Base-by-base conservation (phyloP, 2,329 filamentous ascomycete species). In the Penicillium sp. region DNA sequence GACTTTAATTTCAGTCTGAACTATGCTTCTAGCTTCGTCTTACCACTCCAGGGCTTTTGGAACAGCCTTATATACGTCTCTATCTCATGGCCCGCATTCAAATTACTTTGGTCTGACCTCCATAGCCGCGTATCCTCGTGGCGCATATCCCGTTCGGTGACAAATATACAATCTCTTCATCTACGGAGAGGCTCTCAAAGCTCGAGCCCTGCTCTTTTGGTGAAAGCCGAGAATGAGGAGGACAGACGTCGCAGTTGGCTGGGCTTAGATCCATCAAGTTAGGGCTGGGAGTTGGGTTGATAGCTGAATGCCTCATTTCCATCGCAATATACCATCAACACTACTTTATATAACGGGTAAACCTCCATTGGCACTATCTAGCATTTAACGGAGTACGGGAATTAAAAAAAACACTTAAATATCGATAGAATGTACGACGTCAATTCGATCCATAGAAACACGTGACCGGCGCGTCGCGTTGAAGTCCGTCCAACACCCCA, bases 31-130 rank as follows among this genome's bases (percentile, higher is more conserved):
- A 85, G 88, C 0, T 81, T 90, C 38, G 89, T 94, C 1, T 80
- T 95, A 9, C 90, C 90, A 0, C 80, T 91, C 0, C 90, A 95
- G 69, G 90, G 90, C 0, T 89, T 92, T 66, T 94, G 90, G 89
- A 95, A 95, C 69, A 84, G 86, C 17, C 72, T 89, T 55, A 90
- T 95, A 62, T 95, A 94, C 72, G 74, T 85, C 16, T 80, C 83
- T 11, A 90, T 88, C 1, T 90, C 87, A 6, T 84, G 85, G 79
- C 73, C 82, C 47, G 86, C 86, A 0, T 86, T 85, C 67, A 81
- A 80, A 67, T 43, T 42, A 16, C 47, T 62, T 9, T 62, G 60
- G 58, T 42, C 36, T 14, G 41, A 60, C 33, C 40, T 61, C 5
- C 45, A 19, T 53, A 42, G n/a, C 8, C 50, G 30, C 28, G 16